Conservation (phyloP, 2,329 filamentous ascomycete genomes). For the Dichotomopilus funicola region DNA sequence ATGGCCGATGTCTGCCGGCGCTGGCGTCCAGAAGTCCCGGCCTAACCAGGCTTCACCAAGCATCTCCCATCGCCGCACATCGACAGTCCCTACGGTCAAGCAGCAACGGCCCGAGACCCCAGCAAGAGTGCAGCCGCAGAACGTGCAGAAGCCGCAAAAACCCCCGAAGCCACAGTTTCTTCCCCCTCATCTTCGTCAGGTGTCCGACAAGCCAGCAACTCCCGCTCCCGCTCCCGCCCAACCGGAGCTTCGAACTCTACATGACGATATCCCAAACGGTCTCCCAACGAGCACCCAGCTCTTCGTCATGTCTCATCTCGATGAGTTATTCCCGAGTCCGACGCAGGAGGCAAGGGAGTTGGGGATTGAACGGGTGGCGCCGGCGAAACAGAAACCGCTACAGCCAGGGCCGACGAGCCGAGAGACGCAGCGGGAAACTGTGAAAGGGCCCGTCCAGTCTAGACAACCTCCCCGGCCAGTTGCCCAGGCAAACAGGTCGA, state of each 20-base stretch:
- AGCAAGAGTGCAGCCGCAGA: background rate
- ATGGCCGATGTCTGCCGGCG: background rate
- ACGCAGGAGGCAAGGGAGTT: slow-evolving; percentile 48
- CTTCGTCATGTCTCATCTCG: slow-evolving; percentile 17
- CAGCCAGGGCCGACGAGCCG: slow-evolving; percentile 6
- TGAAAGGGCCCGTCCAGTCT: background rate
- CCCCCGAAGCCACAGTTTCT: slow-evolving; percentile 12
- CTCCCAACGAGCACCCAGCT: slow-evolving; percentile 17
- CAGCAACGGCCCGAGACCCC: background rate
- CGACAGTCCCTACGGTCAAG: slow-evolving; percentile 1
- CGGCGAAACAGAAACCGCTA: slow-evolving; percentile 18
- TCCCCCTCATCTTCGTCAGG: background rate
- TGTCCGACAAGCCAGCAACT: background rate
- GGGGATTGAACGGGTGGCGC: slow-evolving; percentile 30
- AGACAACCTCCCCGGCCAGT: background rate
- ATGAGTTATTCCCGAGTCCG: slow-evolving; percentile 28
- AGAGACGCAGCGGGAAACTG: too few relatives aligned
- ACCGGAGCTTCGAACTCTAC: background rate
- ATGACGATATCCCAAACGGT: background rate
- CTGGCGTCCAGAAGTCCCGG: background rate
- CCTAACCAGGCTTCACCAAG: background rate
- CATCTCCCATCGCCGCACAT: background rate
- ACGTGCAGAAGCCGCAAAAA: too few relatives aligned
- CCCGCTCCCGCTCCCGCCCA: background rate
- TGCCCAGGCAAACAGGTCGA: background rate